Conservation (phyloP, 163 green algal genomes). For the Chlamydomonas reinhardtii region DNA sequence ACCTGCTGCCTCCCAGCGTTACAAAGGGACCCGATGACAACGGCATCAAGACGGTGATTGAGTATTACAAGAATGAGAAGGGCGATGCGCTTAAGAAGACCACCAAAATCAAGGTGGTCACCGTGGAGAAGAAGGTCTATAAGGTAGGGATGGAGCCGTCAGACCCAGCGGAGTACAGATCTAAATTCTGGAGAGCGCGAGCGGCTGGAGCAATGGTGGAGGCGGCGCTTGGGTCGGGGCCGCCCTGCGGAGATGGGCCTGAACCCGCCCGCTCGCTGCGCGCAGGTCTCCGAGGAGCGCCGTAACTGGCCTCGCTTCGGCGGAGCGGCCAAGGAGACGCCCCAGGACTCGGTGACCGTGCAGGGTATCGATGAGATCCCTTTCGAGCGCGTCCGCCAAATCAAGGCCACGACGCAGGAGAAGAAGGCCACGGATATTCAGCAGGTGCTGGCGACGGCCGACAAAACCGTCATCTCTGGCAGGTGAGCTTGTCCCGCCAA, state of each 20-base stretch:
- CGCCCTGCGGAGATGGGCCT: no score
- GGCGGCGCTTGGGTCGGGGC: no score
- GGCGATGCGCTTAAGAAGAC: conserved; percentile 92
- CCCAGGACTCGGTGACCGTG: conserved; percentile 78
- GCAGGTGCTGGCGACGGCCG: conserved; percentile 55
- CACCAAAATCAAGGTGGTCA: conserved; percentile 89
- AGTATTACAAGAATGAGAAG: conserved; percentile 94
- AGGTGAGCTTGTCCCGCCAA: conserved; percentile 30
- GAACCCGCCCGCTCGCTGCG: no score
- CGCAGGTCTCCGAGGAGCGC: conserved; percentile 75
- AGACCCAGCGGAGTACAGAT: no score
- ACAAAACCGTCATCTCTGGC: conserved; percentile 65
- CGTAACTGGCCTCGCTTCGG: conserved; percentile 87
- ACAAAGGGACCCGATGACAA: conserved; percentile 88
- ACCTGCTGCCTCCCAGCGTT: conserved; percentile 78
- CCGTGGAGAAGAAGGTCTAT: conserved; percentile 93
- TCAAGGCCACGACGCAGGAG: conserved; percentile 86
- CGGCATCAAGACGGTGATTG: conserved; percentile 89
- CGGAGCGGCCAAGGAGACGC: conserved; percentile 73
- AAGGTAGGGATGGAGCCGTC: conserved; percentile 69
- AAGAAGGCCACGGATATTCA: conserved; percentile 89
- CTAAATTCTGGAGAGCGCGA: no score
- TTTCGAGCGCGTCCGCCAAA: conserved; percentile 86
- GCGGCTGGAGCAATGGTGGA: no score
- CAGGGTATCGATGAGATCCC: conserved; percentile 86